Conservation (phyloP, 257 asterid genomes). For the Solanum appendiculatum region DNA sequence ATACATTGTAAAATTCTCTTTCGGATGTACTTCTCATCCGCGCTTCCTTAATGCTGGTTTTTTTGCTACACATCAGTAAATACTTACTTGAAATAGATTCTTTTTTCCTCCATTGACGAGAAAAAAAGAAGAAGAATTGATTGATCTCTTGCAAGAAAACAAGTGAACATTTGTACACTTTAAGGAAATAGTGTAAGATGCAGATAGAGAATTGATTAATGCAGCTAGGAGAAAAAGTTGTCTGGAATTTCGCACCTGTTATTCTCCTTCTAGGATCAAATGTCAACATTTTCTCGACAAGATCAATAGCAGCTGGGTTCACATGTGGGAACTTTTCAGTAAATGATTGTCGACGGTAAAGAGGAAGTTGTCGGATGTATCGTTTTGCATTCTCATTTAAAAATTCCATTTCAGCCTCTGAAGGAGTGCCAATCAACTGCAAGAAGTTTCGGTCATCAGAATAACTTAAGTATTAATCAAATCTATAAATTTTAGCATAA, state of each 20-base stretch:
- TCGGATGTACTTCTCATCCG: neutral
- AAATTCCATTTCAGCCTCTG: slow-evolving; percentile 83
- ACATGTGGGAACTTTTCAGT: slow-evolving; percentile 74
- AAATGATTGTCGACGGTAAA: slow-evolving; percentile 67
- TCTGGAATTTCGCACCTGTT: slow-evolving; percentile 43
- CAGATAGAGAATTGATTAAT: neutral
- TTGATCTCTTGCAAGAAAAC: neutral
- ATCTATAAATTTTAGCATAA: neutral
- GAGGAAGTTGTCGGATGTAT: slow-evolving; percentile 82
- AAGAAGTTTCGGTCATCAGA: neutral
- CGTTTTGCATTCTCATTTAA: slow-evolving; percentile 83
- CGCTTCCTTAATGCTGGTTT: neutral
- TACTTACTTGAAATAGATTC: neutral
- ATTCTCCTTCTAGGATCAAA: slow-evolving; percentile 90
- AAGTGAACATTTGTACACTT: neutral
- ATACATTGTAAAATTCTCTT: neutral
- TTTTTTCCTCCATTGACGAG: neutral
- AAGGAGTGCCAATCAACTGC: slow-evolving; percentile 93
- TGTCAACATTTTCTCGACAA: slow-evolving; percentile 86
- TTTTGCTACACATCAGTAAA: neutral
- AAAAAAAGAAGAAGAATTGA: neutral
- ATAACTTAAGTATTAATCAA: neutral
- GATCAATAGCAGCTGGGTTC: slow-evolving; percentile 92
- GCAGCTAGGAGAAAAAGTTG: neutral
- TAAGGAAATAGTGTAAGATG: neutral